Percentiles rank a stretch among this genome's conserved stretches.
Conservation (phyloP, 2,329 filamentous ascomycete genomes). For the Podosphaera aphanis region DNA sequence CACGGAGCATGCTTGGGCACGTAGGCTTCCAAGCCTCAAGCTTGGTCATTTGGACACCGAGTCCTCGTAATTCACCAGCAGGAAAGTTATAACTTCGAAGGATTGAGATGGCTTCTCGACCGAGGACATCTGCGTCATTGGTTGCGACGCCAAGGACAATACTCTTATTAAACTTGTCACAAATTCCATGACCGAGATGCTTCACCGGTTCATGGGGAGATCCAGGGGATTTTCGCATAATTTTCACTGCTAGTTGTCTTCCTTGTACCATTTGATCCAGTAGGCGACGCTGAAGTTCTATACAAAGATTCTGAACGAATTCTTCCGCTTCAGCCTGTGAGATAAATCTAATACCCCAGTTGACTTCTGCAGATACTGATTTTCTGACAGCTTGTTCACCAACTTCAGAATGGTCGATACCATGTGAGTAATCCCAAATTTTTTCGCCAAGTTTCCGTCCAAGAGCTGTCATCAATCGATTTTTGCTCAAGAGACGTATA, state of each 20-base stretch:
- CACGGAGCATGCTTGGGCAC: slow-evolving; percentile 30
- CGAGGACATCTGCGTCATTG: slow-evolving; percentile 44
- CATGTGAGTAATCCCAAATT: slow-evolving; percentile 71
- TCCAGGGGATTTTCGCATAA: slow-evolving; percentile 70
- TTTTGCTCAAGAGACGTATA: slow-evolving; percentile 51
- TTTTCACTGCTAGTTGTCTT: slow-evolving; percentile 72
- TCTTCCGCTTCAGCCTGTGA: slow-evolving; percentile 83
- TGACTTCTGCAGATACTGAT: slow-evolving; percentile 90
- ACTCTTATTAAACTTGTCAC: slow-evolving; percentile 84
- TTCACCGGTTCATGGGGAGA: slow-evolving; percentile 82
- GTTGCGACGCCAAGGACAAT: slow-evolving; percentile 63
- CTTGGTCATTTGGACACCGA: slow-evolving; percentile 85
- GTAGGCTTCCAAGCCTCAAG: slow-evolving; percentile 52
- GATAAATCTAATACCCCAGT: slow-evolving; percentile 91
- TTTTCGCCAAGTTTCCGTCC: slow-evolving; percentile 86
- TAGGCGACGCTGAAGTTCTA: slow-evolving; percentile 61
- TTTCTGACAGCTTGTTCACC: slow-evolving; percentile 71
- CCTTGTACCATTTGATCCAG: slow-evolving; percentile 70
- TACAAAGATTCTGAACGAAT: slow-evolving; percentile 65
- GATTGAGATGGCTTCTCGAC: slow-evolving; percentile 66
- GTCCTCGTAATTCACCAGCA: slow-evolving; percentile 74
- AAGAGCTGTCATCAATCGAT: slow-evolving; percentile 46
- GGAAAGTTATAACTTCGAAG: slow-evolving; percentile 62
- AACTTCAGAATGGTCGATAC: slow-evolving; percentile 67
- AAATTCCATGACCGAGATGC: slow-evolving; percentile 84